Conservation (phyloP, 176 grass and related monocot species). For the Juncus effusus region DNA sequence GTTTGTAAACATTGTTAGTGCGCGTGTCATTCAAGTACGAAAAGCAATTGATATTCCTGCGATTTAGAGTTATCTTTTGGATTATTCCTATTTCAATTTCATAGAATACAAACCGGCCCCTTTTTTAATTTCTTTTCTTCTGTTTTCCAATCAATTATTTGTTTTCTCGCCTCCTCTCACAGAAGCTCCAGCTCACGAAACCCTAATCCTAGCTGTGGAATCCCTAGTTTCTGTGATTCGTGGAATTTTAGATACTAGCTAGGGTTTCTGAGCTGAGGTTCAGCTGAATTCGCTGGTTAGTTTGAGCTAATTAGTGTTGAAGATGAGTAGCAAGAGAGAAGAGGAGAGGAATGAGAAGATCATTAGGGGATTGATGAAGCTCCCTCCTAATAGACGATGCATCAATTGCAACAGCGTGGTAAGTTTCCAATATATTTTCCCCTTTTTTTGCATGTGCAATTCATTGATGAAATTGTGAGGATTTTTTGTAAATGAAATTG, state of each 20-base stretch:
- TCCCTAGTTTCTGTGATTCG: slow-evolving; percentile 5
- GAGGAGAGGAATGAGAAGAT: slow-evolving; percentile 99
- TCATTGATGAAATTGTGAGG: slow-evolving; percentile 3
- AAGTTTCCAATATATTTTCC: slow-evolving; percentile 2
- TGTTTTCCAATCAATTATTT: slow-evolving; percentile 31
- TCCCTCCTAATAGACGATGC: slow-evolving; percentile 93
- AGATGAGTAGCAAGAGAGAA: slow-evolving; percentile 83
- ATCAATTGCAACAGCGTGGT: slow-evolving; percentile 93
- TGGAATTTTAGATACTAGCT: slow-evolving; percentile 14
- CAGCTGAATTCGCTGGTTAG: slow-evolving; percentile 6
- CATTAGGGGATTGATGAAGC: slow-evolving; percentile 95
- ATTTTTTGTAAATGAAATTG: not conserved
- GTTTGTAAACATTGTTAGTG: not conserved
- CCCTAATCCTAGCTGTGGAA: slow-evolving; percentile 23
- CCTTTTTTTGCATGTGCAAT: slow-evolving; percentile 15
- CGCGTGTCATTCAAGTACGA: not conserved
- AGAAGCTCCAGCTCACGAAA: slow-evolving; percentile 58
- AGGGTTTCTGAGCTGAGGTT: slow-evolving; percentile 31
- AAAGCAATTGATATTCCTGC: slow-evolving; percentile 5
- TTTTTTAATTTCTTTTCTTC: slow-evolving; percentile 29
- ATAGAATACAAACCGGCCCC: slow-evolving; percentile 46
- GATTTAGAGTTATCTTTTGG: slow-evolving; percentile 14
- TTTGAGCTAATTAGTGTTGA: slow-evolving; percentile 10
- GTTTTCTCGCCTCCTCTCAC: slow-evolving; percentile 32
- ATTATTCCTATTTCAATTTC: slow-evolving; percentile 23